Evolutionary conservation across 1,284 basidiomycete species (phyloP), one percentile per base, ranked within the genome.

Genomic region (Trametes versicolor): DNA sequence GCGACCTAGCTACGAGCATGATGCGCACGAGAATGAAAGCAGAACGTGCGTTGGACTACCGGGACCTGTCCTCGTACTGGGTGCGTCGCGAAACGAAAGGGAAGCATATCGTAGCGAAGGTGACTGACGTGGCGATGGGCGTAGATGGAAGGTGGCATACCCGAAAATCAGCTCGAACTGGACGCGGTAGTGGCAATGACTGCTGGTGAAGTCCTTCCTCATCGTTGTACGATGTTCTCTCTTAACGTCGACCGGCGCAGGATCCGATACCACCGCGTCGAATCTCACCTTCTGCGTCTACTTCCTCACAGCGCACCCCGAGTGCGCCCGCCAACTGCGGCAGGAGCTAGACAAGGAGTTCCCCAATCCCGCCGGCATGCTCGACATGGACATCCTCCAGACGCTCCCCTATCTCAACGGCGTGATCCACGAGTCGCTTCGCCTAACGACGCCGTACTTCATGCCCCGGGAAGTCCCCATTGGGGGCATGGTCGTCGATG

Each of bases 381-480:
- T 64, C 6, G 54, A 65, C 9, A 64, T 61, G 36, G 65, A 57
- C 43, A 64, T 37, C 29, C 64, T 74, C 9, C 41, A 50, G 6
- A 29, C 43, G 0, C 68, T 77, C 5, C 71, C 73, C 9, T 69
- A 72, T 54, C 71, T 77, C 49, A 68, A 75, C 43, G 75, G 70
- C 1, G 72, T 75, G 12, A 55, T 75, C 55, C 64, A 71, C 32
- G 75, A 77, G 58, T 53, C 70, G n/a, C 63, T 74, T 7, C 69
- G 73, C 5, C 61, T 75, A 13, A 64, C 64, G n/a, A 68, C 73
- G 6, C 71, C 75, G 2, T 71, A 67, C 51, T 71, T 65, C 52
- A 59, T 73, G n/a, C 72, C 73, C 6, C 70, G 75, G 9, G 66
- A 68, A 41, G 70, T 72, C 0, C 73, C 74, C 21, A 12, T 15